Evolutionary conservation across 2,329 filamentous ascomycete species (phyloP).

Genomic region (Pezicula carpinea): DNA sequence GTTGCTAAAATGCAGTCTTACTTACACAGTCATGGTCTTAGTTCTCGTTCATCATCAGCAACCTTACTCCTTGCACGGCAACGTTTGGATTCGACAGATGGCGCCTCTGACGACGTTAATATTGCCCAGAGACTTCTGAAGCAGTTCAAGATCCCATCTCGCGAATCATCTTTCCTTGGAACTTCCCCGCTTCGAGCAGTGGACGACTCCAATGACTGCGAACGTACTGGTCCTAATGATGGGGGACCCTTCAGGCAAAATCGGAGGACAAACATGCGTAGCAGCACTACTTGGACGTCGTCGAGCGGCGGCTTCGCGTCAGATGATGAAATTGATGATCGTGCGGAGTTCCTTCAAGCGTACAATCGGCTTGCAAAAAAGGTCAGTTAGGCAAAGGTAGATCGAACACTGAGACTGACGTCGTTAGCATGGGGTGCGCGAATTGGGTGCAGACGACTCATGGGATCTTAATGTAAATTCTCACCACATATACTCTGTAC

Average conservation of each 20-base stretch:
- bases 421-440: slow-evolving; percentile 47
- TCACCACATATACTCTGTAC: neutral
- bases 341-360: slow-evolving; percentile 45
- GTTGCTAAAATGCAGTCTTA: slow-evolving; percentile 28
- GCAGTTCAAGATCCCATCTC: slow-evolving; percentile 14
- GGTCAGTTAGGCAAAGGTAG: slow-evolving; percentile 31
- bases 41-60: slow-evolving; percentile 21
- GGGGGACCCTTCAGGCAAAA: neutral
- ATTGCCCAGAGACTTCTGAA: slow-evolving; percentile 21
- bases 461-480: slow-evolving; percentile 16
- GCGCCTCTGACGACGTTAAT: slow-evolving; percentile 16
- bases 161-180: slow-evolving; percentile 13
- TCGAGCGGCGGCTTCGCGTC: slow-evolving; percentile 45
- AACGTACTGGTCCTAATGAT: neutral
- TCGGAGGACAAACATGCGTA: slow-evolving; percentile 10
- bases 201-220: neutral
- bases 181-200: neutral
- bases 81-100: slow-evolving; percentile 2
- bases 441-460: slow-evolving; percentile 20
- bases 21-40: slow-evolving; percentile 19
- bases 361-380: slow-evolving; percentile 58
- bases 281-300: slow-evolving; percentile 54
- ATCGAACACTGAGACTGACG: neutral
- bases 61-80: slow-evolving; percentile 17
- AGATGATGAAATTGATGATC: slow-evolving; percentile 47